These are phyloP conservation scores for Leptosphaerulina australis DNA, from an alignment of 2,329 filamentous ascomycete genomes.

Conservation along the genomic window DNA sequence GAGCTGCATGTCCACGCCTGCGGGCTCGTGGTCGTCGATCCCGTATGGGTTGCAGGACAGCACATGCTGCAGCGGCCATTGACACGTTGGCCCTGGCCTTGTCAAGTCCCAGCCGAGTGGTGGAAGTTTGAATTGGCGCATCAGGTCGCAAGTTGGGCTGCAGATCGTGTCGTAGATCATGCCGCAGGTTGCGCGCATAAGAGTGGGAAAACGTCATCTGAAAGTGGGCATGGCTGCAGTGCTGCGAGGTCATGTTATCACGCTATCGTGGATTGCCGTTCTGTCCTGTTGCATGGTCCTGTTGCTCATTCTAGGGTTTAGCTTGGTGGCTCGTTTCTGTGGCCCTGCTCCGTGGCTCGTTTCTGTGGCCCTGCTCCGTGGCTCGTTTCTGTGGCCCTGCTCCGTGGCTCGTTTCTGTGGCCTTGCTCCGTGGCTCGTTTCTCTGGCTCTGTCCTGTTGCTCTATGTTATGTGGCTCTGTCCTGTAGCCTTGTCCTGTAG, in stretches of 20 bases:
- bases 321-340: too few relatives aligned
- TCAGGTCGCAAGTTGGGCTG: background rate
- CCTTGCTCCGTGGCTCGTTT: too few relatives aligned
- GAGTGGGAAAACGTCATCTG: background rate
- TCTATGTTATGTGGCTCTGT: too few relatives aligned
- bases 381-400: too few relatives aligned
- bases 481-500: too few relatives aligned
- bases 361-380: too few relatives aligned
- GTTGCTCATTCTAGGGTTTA: too few relatives aligned
- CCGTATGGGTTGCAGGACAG: constrained; percentile 36
- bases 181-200: background rate
- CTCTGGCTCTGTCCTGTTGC: too few relatives aligned
- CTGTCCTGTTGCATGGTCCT: too few relatives aligned
- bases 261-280: background rate
- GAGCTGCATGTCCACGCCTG: constrained; percentile 39
- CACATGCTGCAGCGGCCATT: constrained; percentile 47
- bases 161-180: background rate
- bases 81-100: constrained; percentile 35
- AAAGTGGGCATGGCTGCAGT: constrained; percentile 1
- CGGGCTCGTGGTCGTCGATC: constrained; percentile 39
- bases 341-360: too few relatives aligned
- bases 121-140: too few relatives aligned
- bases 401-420: too few relatives aligned
- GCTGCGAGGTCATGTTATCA: constrained; percentile 4
- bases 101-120: constrained; percentile 22